Evolutionary conservation across 2,329 filamentous ascomycete species (phyloP), one percentile per base, ranked within the genome.

Genomic region (Zelopaecilomyces penicillatus): DNA sequence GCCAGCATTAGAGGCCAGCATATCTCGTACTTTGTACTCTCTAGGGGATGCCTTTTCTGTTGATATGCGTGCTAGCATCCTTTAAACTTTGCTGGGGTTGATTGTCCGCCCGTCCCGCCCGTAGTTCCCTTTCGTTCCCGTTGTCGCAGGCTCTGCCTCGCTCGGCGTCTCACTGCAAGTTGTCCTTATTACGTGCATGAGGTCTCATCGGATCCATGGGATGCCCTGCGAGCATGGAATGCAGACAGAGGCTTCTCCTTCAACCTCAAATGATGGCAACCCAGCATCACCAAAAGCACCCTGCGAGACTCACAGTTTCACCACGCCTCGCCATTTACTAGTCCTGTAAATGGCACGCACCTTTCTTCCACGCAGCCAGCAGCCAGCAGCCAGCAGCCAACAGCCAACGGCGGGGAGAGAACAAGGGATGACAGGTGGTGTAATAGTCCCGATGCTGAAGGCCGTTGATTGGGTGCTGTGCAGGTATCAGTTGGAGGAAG

Each of bases 201-300:
- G 19, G 19, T 19, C 19, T 19, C 19, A 3, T 19, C 19, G 19
- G 19, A 19, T 19, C 19, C 19, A 19, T 19, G 19, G 19, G 19
- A 19, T 19, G 38, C 19, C 19, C 19, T 19, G 19, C 12, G 12
- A 36, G 6, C 32, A 8, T 29, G 29, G n/a, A 32, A 29, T 32
- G 44, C 36, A 30, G 42, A 19, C 19, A 19, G 19, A 19, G 42
- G 42, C 30, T 34, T 30, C 37, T 38, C 43, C 43, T 41, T 38
- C 44, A 37, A 35, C 44, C 45, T 26, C 31, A 10, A 10, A 29
- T 42, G 19, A 27, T 33, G 31, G 27, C 39, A 28, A 38, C 37
- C 26, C 37, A 37, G 27, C 35, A 37, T n/a, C 12, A 37, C 35
- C 35, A 26, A 34, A 30, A 40, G 42, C 4, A 33, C 27, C 28